A percentile compares a stretch with the other conserved stretches of the same genome.
Conservation (phyloP, 305 asterid genomes). For the Fraxinus angustifolia region DNA sequence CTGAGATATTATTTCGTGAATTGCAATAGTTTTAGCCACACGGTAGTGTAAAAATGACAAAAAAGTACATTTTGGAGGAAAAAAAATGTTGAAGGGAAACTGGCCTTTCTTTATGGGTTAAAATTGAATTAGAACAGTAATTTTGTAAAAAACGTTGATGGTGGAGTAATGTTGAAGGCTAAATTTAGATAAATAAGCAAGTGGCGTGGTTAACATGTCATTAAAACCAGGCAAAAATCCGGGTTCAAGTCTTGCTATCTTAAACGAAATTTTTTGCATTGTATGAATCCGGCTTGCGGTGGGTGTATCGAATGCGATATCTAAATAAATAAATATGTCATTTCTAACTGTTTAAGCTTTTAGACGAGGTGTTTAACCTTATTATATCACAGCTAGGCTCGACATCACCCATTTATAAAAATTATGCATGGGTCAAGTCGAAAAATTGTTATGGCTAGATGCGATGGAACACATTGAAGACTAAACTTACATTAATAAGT, state of each 20-base stretch:
- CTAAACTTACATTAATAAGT: background rate
- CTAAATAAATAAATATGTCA: background rate
- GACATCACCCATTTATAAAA: background rate
- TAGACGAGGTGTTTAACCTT: background rate
- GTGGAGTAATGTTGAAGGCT: background rate
- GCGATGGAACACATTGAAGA: background rate
- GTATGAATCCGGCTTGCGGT: background rate
- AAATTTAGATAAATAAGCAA: background rate
- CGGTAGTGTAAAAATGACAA: background rate
- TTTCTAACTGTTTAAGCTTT: background rate
- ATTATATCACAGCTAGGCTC: background rate
- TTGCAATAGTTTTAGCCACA: background rate
- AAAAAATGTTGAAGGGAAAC: constrained; percentile 15
- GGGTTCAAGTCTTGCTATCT: background rate
- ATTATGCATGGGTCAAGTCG: background rate
- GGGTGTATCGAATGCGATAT: background rate
- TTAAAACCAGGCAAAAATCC: background rate
- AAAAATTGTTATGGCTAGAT: background rate
- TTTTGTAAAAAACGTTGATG: background rate
- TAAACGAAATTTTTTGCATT: background rate
- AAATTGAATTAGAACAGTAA: constrained; percentile 8
- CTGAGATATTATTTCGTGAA: background rate
- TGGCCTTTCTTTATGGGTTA: background rate
- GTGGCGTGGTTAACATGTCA: background rate
- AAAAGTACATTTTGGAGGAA: background rate